These are phyloP conservation scores for Russula earlei DNA, from an alignment of 768 basidiomycete genomes.

Conservation along the genomic window DNA sequence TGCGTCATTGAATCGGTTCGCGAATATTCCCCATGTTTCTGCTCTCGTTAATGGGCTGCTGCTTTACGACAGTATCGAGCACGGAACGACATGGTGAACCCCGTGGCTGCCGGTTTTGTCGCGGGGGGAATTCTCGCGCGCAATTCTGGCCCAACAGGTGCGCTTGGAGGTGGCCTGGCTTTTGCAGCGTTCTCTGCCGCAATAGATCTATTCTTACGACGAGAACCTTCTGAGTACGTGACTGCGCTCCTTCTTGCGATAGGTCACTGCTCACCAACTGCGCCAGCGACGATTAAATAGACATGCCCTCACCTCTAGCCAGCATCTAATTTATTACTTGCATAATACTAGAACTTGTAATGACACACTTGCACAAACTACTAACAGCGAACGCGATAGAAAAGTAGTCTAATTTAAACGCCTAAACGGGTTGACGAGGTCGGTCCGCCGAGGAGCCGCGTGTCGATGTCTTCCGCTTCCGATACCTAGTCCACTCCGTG, in stretches of 20 bases:
- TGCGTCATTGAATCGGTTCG: slow-evolving; percentile 91
- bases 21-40: slow-evolving; percentile 19
- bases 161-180: slow-evolving; percentile 77
- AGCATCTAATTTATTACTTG: slow-evolving; percentile 1
- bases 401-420: too few species aligned
- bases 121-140: slow-evolving; percentile 85
- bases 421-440: neutral
- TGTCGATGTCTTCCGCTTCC: neutral
- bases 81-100: slow-evolving; percentile 91
- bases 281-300: slow-evolving; percentile 12
- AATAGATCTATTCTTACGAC: slow-evolving; percentile 77
- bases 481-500: neutral
- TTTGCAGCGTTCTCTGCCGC: slow-evolving; percentile 91
- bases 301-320: neutral
- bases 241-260: neutral
- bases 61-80: slow-evolving; percentile 68
- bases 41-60: neutral
- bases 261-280: neutral
- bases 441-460: neutral
- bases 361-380: too few species aligned
- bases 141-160: slow-evolving; percentile 79
- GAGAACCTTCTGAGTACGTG: slow-evolving; percentile 71
- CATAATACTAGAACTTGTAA: slow-evolving; percentile 6
- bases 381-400: too few species aligned
- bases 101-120: slow-evolving; percentile 77